Base-by-base conservation (phyloP, 352 stramenopile genomes). In the Phytophthora citrophthora region DNA sequence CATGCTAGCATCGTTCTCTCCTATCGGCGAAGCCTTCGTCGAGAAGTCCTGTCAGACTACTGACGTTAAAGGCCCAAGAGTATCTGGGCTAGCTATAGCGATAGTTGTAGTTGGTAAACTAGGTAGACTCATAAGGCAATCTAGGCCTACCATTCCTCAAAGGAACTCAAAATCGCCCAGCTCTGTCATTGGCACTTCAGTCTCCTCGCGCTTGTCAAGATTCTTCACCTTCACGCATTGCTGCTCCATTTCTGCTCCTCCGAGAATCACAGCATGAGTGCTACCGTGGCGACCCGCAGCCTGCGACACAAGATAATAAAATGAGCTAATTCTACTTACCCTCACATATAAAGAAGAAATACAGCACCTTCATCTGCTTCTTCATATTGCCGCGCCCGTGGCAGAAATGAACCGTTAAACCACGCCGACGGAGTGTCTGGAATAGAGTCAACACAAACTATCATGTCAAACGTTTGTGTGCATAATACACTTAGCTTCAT, bases 341-440 rank as follows among this genome's bases (percentile, higher is more conserved):
- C 20, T 6, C 20, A 32, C 27, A 34, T 13, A 2, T 6, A 16
- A 11, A 20, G 34, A 20, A n/a, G 5, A 54, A 59, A 13, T 16
- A 6, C 39, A 27, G 55, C 36, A 90, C 79, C 81, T 96, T 96
- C 86, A 96, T 93, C 44, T 94, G 82, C 63, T 96, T 96, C 56
- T 95, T 96, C 61, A 96, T 83, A 44, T 83, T 93, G 13, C 82
- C 81, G 23, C 67, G 72, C 16, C 79, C 86, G 41, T 96, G 86
- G 40, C 86, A 93, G 55, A 94, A 92, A 65, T 96, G 88, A n/a
- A 96, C 86, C 0, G 54, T 79, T 32, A 90, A 62, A 1, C 80
- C 85, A 59, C 70, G 69, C 31, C 80, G 65, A 18, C 88, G 83
- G 45, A 96, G 75, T 5, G 39, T 61, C 80, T 89, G 47, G n/a